phyloP scores from a whole-genome alignment of 129 eudicot genomes.

The Scalesia atractyloides region DNA sequence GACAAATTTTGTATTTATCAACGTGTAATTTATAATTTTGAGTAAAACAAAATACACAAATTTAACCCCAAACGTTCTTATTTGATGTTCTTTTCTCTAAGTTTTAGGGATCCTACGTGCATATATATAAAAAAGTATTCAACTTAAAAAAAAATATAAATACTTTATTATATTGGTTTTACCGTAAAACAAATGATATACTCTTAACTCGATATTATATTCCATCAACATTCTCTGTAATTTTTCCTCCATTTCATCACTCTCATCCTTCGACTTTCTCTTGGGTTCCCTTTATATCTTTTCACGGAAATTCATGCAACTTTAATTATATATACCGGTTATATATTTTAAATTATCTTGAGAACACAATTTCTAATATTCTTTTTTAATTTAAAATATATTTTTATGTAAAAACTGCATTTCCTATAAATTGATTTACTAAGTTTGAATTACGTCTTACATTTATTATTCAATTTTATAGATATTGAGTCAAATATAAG shows the following conservation, averaged over 20 bases:
- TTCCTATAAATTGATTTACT: no score
- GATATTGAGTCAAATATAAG: no score
- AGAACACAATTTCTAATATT: neutral
- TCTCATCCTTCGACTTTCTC: slow-evolving; percentile 16
- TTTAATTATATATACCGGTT: neutral
- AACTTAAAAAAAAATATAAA: neutral
- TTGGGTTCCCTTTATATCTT: slow-evolving; percentile 20
- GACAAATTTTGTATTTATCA: no score
- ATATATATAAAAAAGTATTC: no score
- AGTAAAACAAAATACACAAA: no score
- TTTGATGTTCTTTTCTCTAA: no score
- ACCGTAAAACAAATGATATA: slow-evolving; percentile 19
- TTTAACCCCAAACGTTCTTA: no score
- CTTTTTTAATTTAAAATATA: neutral
- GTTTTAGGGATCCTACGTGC: neutral
- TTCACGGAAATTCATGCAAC: slow-evolving; percentile 43
- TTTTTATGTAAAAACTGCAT: no score
- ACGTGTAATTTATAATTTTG: no score
- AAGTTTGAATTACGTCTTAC: no score
- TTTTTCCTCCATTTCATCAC: slow-evolving; percentile 22
- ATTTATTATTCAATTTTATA: no score
- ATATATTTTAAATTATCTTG: slow-evolving; percentile 3
- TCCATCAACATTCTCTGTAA: slow-evolving; percentile 36
- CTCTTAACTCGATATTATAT: slow-evolving; percentile 10
- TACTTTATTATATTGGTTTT: neutral